Evolutionary conservation across 1,284 basidiomycete genomes (phyloP).

Genomic region (Kwoniella shivajii): DNA sequence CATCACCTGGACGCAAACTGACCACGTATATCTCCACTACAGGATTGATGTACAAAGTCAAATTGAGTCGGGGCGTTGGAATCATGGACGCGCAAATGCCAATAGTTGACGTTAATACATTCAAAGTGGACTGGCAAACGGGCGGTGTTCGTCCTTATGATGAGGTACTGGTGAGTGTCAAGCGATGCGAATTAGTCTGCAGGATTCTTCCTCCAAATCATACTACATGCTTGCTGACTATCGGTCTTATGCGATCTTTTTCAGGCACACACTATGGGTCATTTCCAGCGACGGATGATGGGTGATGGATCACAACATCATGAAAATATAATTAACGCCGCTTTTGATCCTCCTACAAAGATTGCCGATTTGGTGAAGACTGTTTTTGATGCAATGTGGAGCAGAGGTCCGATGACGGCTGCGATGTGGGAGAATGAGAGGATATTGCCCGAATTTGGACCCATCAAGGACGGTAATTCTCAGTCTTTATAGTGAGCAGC

Average conservation of each 20-base stretch:
- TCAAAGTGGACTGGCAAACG: background rate
- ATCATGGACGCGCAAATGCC: conserved; percentile 1
- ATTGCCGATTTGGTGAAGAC: conserved; percentile 1
- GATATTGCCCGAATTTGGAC: conserved; percentile 17
- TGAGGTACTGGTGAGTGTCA: background rate
- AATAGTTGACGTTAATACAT: background rate
- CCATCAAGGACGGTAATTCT: background rate
- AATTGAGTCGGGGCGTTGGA: background rate
- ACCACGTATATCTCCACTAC: background rate
- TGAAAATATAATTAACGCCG: background rate
- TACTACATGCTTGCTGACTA: background rate
- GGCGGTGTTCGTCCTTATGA: background rate
- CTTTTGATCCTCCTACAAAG: background rate
- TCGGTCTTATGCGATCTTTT: background rate
- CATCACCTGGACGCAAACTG: no score
- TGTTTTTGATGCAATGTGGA: conserved; percentile 20
- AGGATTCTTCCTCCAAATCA: no score
- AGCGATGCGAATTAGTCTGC: no score
- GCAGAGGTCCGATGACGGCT: conserved; percentile 18
- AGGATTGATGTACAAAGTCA: conserved; percentile 11
- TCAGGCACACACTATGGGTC: background rate
- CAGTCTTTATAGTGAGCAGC: background rate
- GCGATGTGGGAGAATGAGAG: conserved; percentile 24
- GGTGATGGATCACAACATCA: background rate
- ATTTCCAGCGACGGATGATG: background rate